Percentiles rank a stretch among this genome's conserved stretches.
Conservation (phyloP, 495 filamentous ascomycete species). For the Penicillium paxilli region DNA sequence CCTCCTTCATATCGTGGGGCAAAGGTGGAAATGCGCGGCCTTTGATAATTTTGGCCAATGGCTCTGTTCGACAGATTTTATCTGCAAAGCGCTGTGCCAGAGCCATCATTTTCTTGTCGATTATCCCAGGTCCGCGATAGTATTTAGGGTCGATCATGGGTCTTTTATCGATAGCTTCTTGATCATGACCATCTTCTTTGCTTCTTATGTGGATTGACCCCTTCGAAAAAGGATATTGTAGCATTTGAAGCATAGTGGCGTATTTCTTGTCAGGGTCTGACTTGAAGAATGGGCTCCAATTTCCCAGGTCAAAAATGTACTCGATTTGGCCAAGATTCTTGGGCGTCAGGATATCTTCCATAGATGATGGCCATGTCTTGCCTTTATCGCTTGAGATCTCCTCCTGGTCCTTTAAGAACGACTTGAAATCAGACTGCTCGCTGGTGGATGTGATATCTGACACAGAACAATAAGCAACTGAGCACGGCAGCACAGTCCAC, state of each 20-base stretch:
- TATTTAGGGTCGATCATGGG: slow-evolving; percentile 49
- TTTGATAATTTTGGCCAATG: slow-evolving; percentile 40
- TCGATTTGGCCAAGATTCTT: slow-evolving; percentile 48
- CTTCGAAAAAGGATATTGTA: slow-evolving; percentile 53
- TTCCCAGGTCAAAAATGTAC: slow-evolving; percentile 50
- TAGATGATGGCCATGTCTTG: not conserved
- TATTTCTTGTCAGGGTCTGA: slow-evolving; percentile 48
- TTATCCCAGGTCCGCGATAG: slow-evolving; percentile 29
- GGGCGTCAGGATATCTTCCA: not conserved
- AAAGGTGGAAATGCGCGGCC: slow-evolving; percentile 37
- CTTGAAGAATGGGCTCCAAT: slow-evolving; percentile 45
- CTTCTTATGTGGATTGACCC: slow-evolving; percentile 48
- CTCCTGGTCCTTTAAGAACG: not conserved
- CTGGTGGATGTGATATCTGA: slow-evolving; percentile 29
- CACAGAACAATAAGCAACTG: slow-evolving; percentile 48
- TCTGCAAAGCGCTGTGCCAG: slow-evolving; percentile 41
- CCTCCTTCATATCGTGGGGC: not conserved
- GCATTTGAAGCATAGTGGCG: slow-evolving; percentile 52
- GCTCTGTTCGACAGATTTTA: slow-evolving; percentile 40
- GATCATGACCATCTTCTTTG: not conserved
- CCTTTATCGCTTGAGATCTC: not conserved
- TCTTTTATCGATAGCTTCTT: slow-evolving; percentile 20
- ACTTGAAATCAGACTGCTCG: slow-evolving; percentile 11
- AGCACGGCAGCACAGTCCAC: slow-evolving; percentile 38
- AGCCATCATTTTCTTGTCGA: slow-evolving; percentile 46